Base-by-base conservation (phyloP, 129 eudicot genomes). In the Solidago caesia region DNA sequence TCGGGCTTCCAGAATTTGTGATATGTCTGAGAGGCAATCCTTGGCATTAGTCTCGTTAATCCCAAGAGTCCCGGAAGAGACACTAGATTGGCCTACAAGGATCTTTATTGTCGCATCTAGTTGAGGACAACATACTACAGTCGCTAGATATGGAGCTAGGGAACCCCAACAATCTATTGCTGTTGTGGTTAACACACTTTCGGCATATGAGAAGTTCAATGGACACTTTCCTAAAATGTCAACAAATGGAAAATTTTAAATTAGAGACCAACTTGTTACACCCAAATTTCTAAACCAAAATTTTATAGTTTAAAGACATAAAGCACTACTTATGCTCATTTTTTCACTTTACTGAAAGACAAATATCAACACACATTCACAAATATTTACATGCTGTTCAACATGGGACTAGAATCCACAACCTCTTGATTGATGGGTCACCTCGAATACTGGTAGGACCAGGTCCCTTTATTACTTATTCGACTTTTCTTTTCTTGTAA, bases 41-140 rank as follows among this genome's bases (percentile, higher is more conserved):
- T 77, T 74, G 25, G 92, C 86, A 2, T 71, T 79, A 25, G 85
- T 74, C 11, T 7, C 68, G 73, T 69, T 85, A 6, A 85, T 16
- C 5, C 84, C 74, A 15, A 89, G 82, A 10, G 48, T 70, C 25
- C 68, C 44, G 0, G 84, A 67, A 53, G 78, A 44, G 53, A 55
- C 73, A 74, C 96, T 79, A 29, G 84, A 82, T 57, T 81, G 87
- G 12, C 81, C 96, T 21, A 89, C 43, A 8, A 89, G 85, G 83
- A 87, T 79, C 46, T 45, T 74, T 41, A 87, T 60, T 7, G 81
- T 63, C 77, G 96, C 88, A 42, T 85, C 84, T 41, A 82, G 75
- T 68, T 89, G 96, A 64, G 96, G 96, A 72, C 96, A 89, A 57
- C 96, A 89, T 15, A 83, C 86, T 21, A 71, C 88, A 77, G 85